Evolutionary conservation across 352 stramenopile genomes (phyloP), one percentile per base, ranked within the genome.

Genomic region (Thalassiosira mediterranea): DNA sequence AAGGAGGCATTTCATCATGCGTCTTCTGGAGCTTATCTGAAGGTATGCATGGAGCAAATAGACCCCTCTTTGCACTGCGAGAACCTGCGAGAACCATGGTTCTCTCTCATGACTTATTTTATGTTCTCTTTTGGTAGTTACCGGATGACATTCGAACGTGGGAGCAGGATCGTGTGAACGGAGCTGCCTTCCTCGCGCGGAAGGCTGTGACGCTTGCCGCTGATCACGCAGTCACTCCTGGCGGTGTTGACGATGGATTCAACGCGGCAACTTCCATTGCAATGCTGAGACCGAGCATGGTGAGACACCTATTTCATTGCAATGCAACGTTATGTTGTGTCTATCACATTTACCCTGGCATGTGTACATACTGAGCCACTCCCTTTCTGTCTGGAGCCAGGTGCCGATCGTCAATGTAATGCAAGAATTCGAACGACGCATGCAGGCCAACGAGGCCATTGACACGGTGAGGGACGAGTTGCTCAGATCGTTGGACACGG

Each of bases 321-420:
- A n/a, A n/a, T n/a, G n/a, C n/a, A n/a, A n/a, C n/a, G n/a, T n/a
- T n/a, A n/a, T n/a, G n/a, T n/a, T n/a, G n/a, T n/a, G n/a, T n/a
- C n/a, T n/a, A n/a, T n/a, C n/a, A n/a, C n/a, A n/a, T n/a, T n/a
- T n/a, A n/a, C n/a, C n/a, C n/a, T n/a, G n/a, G n/a, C n/a, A n/a
- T n/a, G n/a, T n/a, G n/a, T n/a, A n/a, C n/a, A n/a, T n/a, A n/a
- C n/a, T n/a, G n/a, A n/a, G n/a, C n/a, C n/a, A n/a, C n/a, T n/a
- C n/a, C n/a, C n/a, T n/a, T n/a, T n/a, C n/a, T n/a, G n/a, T n/a
- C n/a, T n/a, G n/a, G n/a, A n/a, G n/a, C n/a, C n/a, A n/a, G n/a
- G 72, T 86, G 3, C 48, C 78, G 10, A 86, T 86, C 37, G 69
- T 69, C 19, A 86, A 86, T 77, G 61, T 66, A 1, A 79, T 86